phyloP scores from a whole-genome alignment of 805 yeast species.

The Candida fluviatilis region DNA sequence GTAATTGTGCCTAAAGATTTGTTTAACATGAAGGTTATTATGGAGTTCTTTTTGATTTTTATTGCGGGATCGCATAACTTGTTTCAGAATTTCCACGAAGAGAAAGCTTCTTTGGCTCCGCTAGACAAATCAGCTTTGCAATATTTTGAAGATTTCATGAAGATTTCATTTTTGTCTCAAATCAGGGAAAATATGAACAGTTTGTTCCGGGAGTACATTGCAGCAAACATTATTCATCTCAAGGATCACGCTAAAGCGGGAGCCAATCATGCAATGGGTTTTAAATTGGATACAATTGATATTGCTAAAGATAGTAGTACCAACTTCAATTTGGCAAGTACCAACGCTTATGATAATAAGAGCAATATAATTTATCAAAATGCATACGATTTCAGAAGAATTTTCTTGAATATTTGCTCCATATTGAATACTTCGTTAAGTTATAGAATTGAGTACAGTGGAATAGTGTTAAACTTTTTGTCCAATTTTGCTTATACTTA shows the following conservation, averaged over 20 bases:
- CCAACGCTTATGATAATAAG: background rate
- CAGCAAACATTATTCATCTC: constrained; percentile 8
- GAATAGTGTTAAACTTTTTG: constrained; percentile 36
- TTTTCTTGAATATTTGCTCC: constrained; percentile 46
- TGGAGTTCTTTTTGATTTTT: constrained; percentile 70
- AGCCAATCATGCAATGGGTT: constrained; percentile 7
- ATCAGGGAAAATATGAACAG: constrained; percentile 52
- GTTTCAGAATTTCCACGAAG: constrained; percentile 15
- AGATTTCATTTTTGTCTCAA: constrained; percentile 56
- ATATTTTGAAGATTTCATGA: constrained; percentile 66
- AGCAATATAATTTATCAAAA: constrained; percentile 29
- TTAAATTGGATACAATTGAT: constrained; percentile 14
- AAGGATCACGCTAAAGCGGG: constrained; percentile 3
- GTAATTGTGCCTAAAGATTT: constrained; percentile 66
- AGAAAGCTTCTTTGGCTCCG: constrained; percentile 2
- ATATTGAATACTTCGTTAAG: constrained; percentile 57
- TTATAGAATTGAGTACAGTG: constrained; percentile 54
- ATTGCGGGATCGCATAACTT: constrained; percentile 50
- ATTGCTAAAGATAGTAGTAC: constrained; percentile 5
- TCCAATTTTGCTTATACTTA: constrained; percentile 31
- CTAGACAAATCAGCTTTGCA: constrained; percentile 18
- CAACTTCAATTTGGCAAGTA: constrained; percentile 1
- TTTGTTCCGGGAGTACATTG: constrained; percentile 45
- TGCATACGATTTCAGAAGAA: constrained; percentile 43
- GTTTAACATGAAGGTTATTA: constrained; percentile 73